These are phyloP conservation scores for Petunia axillaris DNA, from an alignment of 257 asterid species.

Conservation along the genomic window DNA sequence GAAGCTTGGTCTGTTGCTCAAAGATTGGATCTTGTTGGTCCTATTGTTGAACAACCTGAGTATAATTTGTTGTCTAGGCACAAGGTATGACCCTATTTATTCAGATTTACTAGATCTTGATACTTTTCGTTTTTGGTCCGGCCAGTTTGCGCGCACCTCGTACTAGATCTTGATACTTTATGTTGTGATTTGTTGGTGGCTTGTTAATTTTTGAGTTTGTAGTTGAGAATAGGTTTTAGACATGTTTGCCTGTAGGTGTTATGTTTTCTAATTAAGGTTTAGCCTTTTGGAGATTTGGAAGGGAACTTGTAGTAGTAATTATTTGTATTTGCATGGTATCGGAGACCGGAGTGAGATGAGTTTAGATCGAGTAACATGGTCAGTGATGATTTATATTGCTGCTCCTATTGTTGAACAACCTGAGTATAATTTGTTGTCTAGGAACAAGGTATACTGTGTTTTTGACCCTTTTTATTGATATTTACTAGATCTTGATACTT, in stretches of 20 bases:
- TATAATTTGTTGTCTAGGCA: conserved; percentile 83
- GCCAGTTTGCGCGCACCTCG: too few relatives aligned
- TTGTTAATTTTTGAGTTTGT: background rate
- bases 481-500: background rate
- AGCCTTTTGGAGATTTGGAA: too few relatives aligned
- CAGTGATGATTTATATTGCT: conserved; percentile 32
- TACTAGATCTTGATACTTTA: background rate
- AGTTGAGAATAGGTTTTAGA: background rate
- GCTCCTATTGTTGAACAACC: conserved; percentile 98
- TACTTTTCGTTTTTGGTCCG: background rate
- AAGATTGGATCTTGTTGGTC: conserved; percentile 90
- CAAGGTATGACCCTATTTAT: conserved; percentile 48
- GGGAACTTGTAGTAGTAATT: too few relatives aligned
- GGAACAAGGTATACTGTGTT: conserved; percentile 67
- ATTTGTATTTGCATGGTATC: too few relatives aligned
- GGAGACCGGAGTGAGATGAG: too few relatives aligned
- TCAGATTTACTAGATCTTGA: background rate
- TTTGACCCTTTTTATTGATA: too few relatives aligned
- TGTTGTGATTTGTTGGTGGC: background rate
- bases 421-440: conserved; percentile 81
- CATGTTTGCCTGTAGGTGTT: too few relatives aligned
- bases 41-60: conserved; percentile 97
- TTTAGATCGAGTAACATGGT: too few relatives aligned
- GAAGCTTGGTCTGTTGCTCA: conserved; percentile 96
- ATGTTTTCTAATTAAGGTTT: too few relatives aligned